Conservation (phyloP, 164 flowering plant species). For the Umbilicus rupestris region DNA sequence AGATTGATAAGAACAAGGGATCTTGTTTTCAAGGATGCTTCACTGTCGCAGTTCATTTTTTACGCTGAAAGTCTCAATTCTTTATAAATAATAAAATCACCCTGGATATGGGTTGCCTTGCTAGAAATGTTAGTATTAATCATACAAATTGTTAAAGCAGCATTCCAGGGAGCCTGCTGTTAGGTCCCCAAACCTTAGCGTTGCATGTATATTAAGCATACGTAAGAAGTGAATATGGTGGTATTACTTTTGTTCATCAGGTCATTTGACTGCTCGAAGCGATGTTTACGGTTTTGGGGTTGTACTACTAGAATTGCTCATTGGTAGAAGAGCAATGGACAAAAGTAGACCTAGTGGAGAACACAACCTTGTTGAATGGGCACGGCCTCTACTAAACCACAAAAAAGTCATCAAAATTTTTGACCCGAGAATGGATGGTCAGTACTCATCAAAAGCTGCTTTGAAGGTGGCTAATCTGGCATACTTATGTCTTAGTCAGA, state of each 20-base stretch:
- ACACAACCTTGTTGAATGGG: constrained; percentile 93
- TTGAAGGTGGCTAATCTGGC: constrained; percentile 73
- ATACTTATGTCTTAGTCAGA: constrained; percentile 79
- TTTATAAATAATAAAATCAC: not conserved
- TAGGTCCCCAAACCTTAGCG: not conserved
- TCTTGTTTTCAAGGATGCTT: not conserved
- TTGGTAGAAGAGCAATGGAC: constrained; percentile 84
- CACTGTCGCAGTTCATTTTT: not conserved
- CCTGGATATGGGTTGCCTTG: not conserved
- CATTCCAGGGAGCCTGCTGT: not conserved
- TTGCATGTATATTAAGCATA: not conserved
- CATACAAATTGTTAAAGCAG: too few relatives aligned
- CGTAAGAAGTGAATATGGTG: not conserved
- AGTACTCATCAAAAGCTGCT: constrained; percentile 45
- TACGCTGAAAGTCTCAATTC: not conserved
- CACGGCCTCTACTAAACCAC: constrained; percentile 72
- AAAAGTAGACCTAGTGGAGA: constrained; percentile 82
- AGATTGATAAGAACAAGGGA: not conserved
- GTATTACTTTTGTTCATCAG: constrained; percentile 23
- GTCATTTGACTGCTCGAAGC: constrained; percentile 84
- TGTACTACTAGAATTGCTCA: constrained; percentile 87
- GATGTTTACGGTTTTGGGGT: constrained; percentile 97
- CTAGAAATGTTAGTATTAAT: too few relatives aligned
- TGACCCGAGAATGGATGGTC: constrained; percentile 92
- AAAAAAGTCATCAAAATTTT: constrained; percentile 60